These are phyloP conservation scores for Postia placenta DNA, from an alignment of 768 basidiomycete species.

Conservation along the genomic window DNA sequence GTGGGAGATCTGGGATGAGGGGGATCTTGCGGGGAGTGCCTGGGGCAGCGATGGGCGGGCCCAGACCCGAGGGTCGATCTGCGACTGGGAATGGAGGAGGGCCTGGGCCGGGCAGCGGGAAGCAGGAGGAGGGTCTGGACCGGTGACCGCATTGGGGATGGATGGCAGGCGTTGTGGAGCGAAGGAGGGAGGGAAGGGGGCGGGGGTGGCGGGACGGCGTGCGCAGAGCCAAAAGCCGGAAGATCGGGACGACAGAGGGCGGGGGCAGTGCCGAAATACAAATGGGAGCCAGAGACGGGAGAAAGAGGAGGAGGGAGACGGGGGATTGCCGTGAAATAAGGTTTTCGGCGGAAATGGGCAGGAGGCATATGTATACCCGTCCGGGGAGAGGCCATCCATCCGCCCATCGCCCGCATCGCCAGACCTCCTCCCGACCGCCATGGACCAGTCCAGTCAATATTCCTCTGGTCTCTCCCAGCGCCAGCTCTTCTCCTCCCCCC, in stretches of 20 bases:
- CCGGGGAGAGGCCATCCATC: background rate
- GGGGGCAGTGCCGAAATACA: background rate
- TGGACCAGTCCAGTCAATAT: constrained; percentile 4
- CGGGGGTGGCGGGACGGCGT: background rate
- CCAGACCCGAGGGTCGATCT: no score
- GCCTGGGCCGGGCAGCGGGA: background rate
- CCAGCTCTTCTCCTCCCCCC: constrained; percentile 36
- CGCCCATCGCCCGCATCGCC: background rate
- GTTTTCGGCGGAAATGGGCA: constrained; percentile 3
- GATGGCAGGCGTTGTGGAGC: background rate
- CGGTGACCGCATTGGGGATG: background rate
- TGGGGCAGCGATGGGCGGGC: no score
- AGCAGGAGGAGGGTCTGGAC: background rate
- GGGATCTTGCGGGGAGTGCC: background rate
- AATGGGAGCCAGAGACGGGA: background rate
- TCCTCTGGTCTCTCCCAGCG: constrained; percentile 16
- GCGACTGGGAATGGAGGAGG: no score
- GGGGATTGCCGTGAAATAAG: constrained; percentile 3
- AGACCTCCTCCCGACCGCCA: background rate
- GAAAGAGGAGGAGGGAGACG: background rate
- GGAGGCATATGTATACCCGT: background rate
- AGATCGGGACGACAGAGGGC: background rate
- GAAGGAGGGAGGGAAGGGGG: no score
- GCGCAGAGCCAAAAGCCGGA: background rate
- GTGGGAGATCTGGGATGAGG: background rate